A percentile compares a stretch with the other conserved stretches of the same genome.
Conservation (phyloP, 225 moss, liverwort and hornwort genomes). For the Pleurozium schreberi region DNA sequence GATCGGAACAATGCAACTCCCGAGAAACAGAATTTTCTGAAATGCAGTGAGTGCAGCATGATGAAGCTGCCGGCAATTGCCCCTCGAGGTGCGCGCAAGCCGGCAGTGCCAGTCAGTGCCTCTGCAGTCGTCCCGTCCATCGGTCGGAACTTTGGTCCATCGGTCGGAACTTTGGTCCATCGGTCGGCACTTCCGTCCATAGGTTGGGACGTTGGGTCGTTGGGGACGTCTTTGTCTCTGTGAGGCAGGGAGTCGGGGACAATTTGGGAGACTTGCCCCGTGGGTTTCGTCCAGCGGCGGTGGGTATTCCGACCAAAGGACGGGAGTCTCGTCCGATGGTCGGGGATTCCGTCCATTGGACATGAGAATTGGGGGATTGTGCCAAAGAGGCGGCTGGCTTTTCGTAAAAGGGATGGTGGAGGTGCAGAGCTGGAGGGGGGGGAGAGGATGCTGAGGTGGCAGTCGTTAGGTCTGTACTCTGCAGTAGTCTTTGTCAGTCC, state of each 20-base stretch:
- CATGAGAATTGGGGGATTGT: no score
- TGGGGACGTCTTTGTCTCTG: not conserved
- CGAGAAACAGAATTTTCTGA: not conserved
- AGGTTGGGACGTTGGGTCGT: not conserved
- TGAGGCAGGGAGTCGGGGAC: not conserved
- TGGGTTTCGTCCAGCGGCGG: not conserved
- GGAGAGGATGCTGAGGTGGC: not conserved
- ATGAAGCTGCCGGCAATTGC: not conserved
- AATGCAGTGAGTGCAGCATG: not conserved
- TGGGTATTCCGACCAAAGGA: not conserved
- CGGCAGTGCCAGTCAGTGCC: not conserved
- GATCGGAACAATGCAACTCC: not conserved
- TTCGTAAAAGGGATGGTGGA: not conserved
- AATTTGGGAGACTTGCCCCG: not conserved
- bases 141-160: no score
- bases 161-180: not conserved
- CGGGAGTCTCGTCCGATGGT: not conserved
- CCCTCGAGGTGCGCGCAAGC: not conserved
- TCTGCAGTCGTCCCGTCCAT: not conserved
- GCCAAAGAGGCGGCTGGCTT: not conserved
- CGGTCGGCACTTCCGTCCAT: not conserved
- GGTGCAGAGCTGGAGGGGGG: not conserved
- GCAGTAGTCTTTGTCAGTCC: not conserved
- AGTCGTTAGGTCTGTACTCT: not conserved
- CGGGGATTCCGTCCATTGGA: not conserved